Evolutionary conservation across 495 filamentous ascomycete species (phyloP), one percentile per base, ranked within the genome.

Genomic region (Elaphomyces granulatus): DNA sequence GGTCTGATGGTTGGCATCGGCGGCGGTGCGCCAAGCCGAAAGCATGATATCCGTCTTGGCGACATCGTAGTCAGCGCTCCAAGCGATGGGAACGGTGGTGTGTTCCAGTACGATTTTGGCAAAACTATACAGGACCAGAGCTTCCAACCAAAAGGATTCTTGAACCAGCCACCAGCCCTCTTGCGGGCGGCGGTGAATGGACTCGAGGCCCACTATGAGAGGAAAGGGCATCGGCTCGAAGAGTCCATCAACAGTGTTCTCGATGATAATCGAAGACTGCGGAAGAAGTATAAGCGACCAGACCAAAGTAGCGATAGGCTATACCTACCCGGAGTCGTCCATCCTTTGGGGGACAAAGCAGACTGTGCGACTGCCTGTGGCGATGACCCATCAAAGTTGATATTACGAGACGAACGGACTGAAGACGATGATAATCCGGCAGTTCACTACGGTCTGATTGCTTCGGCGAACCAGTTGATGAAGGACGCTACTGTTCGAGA

Each of bases 1-100:
- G 42, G 55, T 20, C 49, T 73, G 17, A 63, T 72, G 49, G 66
- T 74, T 3, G 67, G 66, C 14, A 67, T 69, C 23, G 65, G 58
- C 4, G 64, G 61, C 15, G 65, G 63, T 2, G 51, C 55, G 3
- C 60, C 65, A 7, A 58, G 37, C 21, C n/a, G 12, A 7, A 43
- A 50, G 14, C 28, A 52, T 28, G 63, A 70, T 45, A 57, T 71
- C 4, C 56, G 57, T 7, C 58, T 70, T 4, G 67, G 67, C 14
- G 66, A 68, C 43, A 45, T 68, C 23, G 61, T 65, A 3, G 51
- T 68, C 18, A 56, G 64, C 37, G 30, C 45, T 28, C 42, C 49
- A 7, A n/a, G 32, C 14, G 31, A 20, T 8, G 20, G 16, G 3
- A 20, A 16, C 4, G 41, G 20, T 50, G 45, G 48, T 3, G 45